Conservation (phyloP, 176 grass and related monocot species). For the Rhynchospora tenuis region DNA sequence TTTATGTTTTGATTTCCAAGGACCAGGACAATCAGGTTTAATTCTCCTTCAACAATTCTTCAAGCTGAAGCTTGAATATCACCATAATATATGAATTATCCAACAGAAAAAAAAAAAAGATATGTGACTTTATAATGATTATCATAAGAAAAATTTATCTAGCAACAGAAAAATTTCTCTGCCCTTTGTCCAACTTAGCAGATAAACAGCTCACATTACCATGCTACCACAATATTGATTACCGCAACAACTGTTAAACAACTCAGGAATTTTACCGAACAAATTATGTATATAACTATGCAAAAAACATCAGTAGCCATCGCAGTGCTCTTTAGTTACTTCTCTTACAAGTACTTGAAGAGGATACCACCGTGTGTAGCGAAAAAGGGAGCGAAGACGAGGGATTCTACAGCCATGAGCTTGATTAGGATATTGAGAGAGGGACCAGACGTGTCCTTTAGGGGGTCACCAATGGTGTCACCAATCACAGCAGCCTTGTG, state of each 20-base stretch:
- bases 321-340: neutral
- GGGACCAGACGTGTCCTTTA: conserved; percentile 91
- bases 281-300: neutral
- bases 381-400: conserved; percentile 92
- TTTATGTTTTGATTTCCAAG: neutral
- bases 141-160: neutral
- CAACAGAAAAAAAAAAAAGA: neutral
- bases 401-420: conserved; percentile 92
- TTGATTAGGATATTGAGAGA: conserved; percentile 96
- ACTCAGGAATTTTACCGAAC: neutral
- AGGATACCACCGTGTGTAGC: conserved; percentile 81
- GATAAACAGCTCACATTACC: neutral
- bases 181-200: neutral
- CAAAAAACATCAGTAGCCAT: neutral
- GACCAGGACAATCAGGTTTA: neutral
- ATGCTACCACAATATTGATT: neutral
- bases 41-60: neutral
- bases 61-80: neutral
- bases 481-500: conserved; percentile 96
- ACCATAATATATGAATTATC: neutral
- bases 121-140: neutral
- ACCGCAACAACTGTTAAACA: neutral
- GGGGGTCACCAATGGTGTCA: conserved; percentile 88
- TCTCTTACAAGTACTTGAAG: conserved; percentile 59
- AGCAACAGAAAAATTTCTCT: conserved; percentile 1